Conservation (phyloP, 2,329 filamentous ascomycete genomes). For the Fusarium haematococcum region DNA sequence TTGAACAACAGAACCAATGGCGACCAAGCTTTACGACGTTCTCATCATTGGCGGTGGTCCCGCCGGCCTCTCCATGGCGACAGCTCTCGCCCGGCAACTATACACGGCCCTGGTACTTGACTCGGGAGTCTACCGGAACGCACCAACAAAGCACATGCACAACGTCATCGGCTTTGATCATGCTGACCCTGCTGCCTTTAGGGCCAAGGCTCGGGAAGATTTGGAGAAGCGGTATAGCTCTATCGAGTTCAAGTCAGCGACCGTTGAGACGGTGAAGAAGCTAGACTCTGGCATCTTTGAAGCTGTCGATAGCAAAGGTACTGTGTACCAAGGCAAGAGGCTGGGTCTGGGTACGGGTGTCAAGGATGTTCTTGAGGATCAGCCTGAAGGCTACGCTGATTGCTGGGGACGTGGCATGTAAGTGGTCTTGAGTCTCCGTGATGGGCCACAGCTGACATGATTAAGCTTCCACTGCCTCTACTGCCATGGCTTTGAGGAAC, state of each 20-base stretch:
- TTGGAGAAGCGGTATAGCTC: conserved; percentile 50
- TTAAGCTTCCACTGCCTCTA: conserved; percentile 68
- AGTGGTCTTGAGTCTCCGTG: too few species aligned
- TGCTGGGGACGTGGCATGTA: conserved; percentile 66
- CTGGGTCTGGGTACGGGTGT: conserved; percentile 67
- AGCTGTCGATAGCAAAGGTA: conserved; percentile 55
- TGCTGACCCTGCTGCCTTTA: conserved; percentile 49
- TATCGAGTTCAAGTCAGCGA: conserved; percentile 48
- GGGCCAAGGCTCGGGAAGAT: conserved; percentile 50
- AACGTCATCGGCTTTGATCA: conserved; percentile 56
- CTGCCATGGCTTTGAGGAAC: conserved; percentile 70
- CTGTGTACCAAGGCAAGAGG: conserved; percentile 61
- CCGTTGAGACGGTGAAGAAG: conserved; percentile 45
- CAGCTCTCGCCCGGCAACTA: conserved; percentile 61
- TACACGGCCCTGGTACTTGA: conserved; percentile 62
- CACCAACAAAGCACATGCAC: conserved; percentile 61
- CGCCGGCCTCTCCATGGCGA: conserved; percentile 61
- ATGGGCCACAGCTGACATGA: conserved; percentile 16
- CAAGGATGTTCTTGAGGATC: conserved; percentile 59
- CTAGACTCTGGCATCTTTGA: conserved; percentile 49
- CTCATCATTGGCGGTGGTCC: conserved; percentile 67
- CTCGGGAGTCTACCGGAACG: conserved; percentile 63
- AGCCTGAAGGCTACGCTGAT: conserved; percentile 65
- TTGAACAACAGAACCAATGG: conserved; percentile 1
- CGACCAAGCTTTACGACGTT: conserved; percentile 56